Conservation (phyloP, 768 basidiomycete species). For the Kwoniella mangroviensis region DNA sequence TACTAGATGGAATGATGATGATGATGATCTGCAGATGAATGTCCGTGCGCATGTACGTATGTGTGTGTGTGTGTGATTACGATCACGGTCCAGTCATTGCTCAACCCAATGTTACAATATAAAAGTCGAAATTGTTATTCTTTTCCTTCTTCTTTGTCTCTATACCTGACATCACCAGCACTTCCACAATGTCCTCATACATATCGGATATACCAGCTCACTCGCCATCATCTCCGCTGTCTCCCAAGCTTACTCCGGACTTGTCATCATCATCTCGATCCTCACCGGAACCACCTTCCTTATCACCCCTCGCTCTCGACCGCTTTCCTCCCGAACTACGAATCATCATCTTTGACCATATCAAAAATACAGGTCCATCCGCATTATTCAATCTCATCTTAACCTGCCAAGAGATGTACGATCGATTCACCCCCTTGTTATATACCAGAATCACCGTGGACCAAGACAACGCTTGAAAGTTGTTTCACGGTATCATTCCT, state of each 20-base stretch:
- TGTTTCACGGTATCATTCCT: background rate
- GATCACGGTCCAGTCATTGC: too few species aligned
- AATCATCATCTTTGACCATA: background rate
- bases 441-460: background rate
- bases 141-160: too few species aligned
- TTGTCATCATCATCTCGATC: background rate
- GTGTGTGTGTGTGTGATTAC: too few species aligned
- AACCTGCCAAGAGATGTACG: background rate
- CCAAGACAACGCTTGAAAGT: background rate
- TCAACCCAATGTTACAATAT: too few species aligned
- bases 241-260: background rate
- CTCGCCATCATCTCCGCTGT: background rate
- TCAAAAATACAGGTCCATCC: background rate
- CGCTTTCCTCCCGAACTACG: background rate
- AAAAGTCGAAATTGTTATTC: too few species aligned
- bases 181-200: background rate
- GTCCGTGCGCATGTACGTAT: too few species aligned
- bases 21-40: too few species aligned
- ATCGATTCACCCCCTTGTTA: background rate
- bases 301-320: background rate
- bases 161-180: too few species aligned
- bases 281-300: background rate
- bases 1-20: background rate
- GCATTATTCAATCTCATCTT: background rate
- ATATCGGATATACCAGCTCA: background rate